Conservation (phyloP, 106 monocot species). For the Allium sativum region DNA sequence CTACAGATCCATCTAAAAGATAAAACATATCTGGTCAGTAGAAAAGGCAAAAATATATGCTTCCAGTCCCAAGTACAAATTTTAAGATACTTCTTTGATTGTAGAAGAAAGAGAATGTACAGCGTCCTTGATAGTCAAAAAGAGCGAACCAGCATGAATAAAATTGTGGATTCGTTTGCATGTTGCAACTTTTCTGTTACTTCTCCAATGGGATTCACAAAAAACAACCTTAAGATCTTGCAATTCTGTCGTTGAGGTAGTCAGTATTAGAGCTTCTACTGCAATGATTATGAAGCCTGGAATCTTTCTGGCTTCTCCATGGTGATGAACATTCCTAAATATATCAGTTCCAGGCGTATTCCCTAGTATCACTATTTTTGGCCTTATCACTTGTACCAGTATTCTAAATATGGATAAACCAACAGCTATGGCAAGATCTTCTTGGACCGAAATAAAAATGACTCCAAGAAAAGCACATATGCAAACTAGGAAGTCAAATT, state of each 20-base stretch:
- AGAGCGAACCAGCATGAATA: slow-evolving; percentile 29
- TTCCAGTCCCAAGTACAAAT: too few species aligned
- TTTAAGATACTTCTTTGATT: slow-evolving; percentile 3
- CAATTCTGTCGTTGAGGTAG: slow-evolving; percentile 80
- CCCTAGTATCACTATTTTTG: slow-evolving; percentile 62
- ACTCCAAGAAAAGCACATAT: slow-evolving; percentile 69
- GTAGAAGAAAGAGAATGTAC: slow-evolving; percentile 21
- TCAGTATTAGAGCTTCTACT: slow-evolving; percentile 62
- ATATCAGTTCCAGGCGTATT: slow-evolving; percentile 64
- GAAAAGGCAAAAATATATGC: too few species aligned
- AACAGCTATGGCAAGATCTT: slow-evolving; percentile 79
- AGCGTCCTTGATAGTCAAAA: slow-evolving; percentile 33
- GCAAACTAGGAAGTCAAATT: slow-evolving; percentile 77
- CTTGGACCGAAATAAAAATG: slow-evolving; percentile 78
- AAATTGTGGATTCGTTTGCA: slow-evolving; percentile 31
- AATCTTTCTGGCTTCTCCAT: slow-evolving; percentile 52
- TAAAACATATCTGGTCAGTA: too few species aligned
- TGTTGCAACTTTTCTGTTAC: slow-evolving; percentile 45
- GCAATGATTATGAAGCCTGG: slow-evolving; percentile 71
- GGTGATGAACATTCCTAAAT: slow-evolving; percentile 61
- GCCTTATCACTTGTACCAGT: slow-evolving; percentile 69
- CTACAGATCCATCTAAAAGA: too few species aligned
- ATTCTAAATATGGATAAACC: slow-evolving; percentile 71
- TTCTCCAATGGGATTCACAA: slow-evolving; percentile 43
- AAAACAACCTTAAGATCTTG: slow-evolving; percentile 43